A percentile compares a stretch with the other conserved stretches of the same genome.
These are phyloP conservation scores for Agrocybe chaxingu DNA, from an alignment of 768 basidiomycete species.

Conservation along the genomic window DNA sequence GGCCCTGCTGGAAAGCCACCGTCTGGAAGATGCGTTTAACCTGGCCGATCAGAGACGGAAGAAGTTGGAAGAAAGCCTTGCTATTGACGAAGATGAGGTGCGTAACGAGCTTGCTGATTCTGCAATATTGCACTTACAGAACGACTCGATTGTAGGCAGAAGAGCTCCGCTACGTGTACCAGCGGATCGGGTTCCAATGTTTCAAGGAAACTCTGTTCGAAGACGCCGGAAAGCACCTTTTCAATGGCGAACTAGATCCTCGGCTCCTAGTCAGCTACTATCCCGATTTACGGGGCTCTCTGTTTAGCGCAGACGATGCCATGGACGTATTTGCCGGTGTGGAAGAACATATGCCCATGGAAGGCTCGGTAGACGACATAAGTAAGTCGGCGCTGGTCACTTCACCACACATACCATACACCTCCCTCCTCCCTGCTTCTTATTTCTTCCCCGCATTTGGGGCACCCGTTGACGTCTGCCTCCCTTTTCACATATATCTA, in stretches of 20 bases:
- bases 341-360: slow-evolving; percentile 63
- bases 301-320: slow-evolving; percentile 53
- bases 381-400: slow-evolving; percentile 59
- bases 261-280: slow-evolving; percentile 79
- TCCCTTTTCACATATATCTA: slow-evolving; percentile 12
- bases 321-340: slow-evolving; percentile 77
- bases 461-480: neutral
- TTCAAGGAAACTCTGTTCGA: slow-evolving; percentile 79
- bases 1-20: slow-evolving; percentile 59
- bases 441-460: slow-evolving; percentile 1
- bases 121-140: neutral
- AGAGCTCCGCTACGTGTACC: slow-evolving; percentile 75
- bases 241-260: slow-evolving; percentile 81
- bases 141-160: slow-evolving; percentile 40
- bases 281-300: slow-evolving; percentile 64
- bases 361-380: slow-evolving; percentile 75
- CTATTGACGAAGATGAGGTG: slow-evolving; percentile 56
- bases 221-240: slow-evolving; percentile 76
- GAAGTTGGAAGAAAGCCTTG: slow-evolving; percentile 50
- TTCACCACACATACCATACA: slow-evolving; percentile 16
- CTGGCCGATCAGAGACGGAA: slow-evolving; percentile 60
- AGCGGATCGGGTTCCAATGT: slow-evolving; percentile 78
- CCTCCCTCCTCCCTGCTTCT: slow-evolving; percentile 18
- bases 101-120: neutral
- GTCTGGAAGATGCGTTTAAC: slow-evolving; percentile 60